Evolutionary conservation across 208 protist genomes (phyloP), one percentile per base, ranked within the genome.

Genomic region (Strigomonas galati): DNA sequence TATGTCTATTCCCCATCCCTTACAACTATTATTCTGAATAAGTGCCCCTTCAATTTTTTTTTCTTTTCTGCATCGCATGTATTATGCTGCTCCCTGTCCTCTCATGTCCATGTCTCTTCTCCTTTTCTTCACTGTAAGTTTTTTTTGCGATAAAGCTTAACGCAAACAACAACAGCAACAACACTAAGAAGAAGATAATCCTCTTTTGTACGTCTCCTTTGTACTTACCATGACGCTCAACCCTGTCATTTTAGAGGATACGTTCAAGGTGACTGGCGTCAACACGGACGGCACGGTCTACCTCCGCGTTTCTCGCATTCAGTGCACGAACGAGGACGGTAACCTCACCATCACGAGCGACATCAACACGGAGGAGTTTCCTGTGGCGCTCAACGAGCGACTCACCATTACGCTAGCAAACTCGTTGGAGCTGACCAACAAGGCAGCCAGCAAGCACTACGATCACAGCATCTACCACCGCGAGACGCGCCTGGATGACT

Each of bases 321-420:
- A 87, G 57, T 96, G 91, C 72, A 81, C 76, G 19, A 93, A 89
- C 75, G 82, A 93, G 37, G 78, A 79, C 24, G 82, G 85, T 43
- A 82, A 76, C 24, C 75, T 94, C 44, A 94, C 74, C 10, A 84
- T 92, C 28, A 88, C 79, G 19, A 69, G 77, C 10, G 98, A 99
- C 74, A 87, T 99, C 37, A 98, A 99, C 82, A 96, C 93, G 3
- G 94, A 99, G 66, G 92, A 99, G 65, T 99, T 98, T 65, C 97
- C 96, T 15, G 72, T 99, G 14, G 76, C 94, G 26, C 62, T 94
- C 15, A 85, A 86, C 66, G 92, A 98, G 49, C 92, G 94, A 30
- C 84, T 98, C 32, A 97, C 92, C 26, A 85, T 99, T 26, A 93
- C 89, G 40, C 82, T 99, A 37, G 93, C 97, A 40, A 95, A 84